These are phyloP conservation scores for Pneumocystis carinii DNA, from an alignment of 1,139 yeast genomes.

Conservation along the genomic window DNA sequence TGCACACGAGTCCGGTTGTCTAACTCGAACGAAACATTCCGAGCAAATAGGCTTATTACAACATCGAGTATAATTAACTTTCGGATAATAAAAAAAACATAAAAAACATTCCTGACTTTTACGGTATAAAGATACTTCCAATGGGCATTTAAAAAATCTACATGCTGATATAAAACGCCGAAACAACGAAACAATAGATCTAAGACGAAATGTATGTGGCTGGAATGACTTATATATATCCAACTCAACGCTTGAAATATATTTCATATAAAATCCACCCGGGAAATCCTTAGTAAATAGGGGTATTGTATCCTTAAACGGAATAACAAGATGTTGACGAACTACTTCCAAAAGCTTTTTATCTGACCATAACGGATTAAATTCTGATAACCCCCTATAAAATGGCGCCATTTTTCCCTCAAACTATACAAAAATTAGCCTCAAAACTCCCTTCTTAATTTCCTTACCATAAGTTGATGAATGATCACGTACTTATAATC, in stretches of 20 bases:
- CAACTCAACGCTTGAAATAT: neutral
- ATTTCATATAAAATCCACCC: neutral
- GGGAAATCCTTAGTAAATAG: neutral
- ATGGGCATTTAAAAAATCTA: slow-evolving; percentile 11
- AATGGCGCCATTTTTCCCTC: slow-evolving; percentile 73
- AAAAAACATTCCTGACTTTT: slow-evolving; percentile 78
- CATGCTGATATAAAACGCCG: neutral
- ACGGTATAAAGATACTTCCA: slow-evolving; percentile 40
- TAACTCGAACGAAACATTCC: slow-evolving; percentile 93
- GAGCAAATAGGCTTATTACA: slow-evolving; percentile 89
- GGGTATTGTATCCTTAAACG: neutral
- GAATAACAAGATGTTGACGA: neutral
- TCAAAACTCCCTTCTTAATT: too few species aligned
- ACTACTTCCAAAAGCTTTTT: slow-evolving; percentile 48
- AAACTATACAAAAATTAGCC: slow-evolving; percentile 18
- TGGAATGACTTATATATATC: neutral
- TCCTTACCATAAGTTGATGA: neutral
- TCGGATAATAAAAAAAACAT: slow-evolving; percentile 72
- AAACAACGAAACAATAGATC: slow-evolving; percentile 10
- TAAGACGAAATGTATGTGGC: slow-evolving; percentile 8
- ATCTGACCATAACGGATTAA: slow-evolving; percentile 58
- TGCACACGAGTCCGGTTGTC: slow-evolving; percentile 85
- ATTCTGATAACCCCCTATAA: slow-evolving; percentile 77
- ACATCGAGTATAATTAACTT: slow-evolving; percentile 71
- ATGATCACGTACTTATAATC: neutral